Percentiles rank a stretch among this genome's conserved stretches.
Evolutionary conservation across 1,284 basidiomycete species (phyloP).

Genomic region (Golubevia pallescens): DNA sequence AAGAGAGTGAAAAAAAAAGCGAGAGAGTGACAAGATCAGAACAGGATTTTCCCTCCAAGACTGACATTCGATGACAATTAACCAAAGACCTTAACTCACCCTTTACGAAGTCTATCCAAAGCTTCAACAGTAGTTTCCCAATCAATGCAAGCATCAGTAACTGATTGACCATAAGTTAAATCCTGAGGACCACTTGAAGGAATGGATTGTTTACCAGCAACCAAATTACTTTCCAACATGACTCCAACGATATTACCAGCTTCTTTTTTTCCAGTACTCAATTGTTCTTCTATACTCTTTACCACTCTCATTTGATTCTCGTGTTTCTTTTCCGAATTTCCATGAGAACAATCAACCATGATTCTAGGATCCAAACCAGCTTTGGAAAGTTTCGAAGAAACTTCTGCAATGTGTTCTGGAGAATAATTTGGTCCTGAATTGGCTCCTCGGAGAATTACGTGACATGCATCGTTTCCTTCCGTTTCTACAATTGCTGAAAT

Average conservation of each 20-base stretch:
- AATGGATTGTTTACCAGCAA: conserved; percentile 65
- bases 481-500: conserved; percentile 64
- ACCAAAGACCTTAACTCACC: too few relatives aligned
- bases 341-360: conserved; percentile 82
- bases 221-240: conserved; percentile 94
- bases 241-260: conserved; percentile 79
- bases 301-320: conserved; percentile 70
- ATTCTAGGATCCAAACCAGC: conserved; percentile 40
- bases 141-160: conserved; percentile 85
- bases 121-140: conserved; percentile 84
- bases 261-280: conserved; percentile 68
- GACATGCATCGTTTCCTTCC: conserved; percentile 60
- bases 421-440: conserved; percentile 61
- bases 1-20: too few relatives aligned
- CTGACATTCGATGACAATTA: neutral
- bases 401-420: conserved; percentile 30
- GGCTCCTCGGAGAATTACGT: conserved; percentile 60
- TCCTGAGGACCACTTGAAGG: conserved; percentile 6
- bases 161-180: conserved; percentile 84
- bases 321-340: conserved; percentile 72
- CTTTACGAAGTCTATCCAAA: conserved; percentile 80
- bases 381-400: conserved; percentile 34
- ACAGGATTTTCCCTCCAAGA: too few relatives aligned
- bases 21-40: too few relatives aligned
- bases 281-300: conserved; percentile 71